Percentiles rank a stretch among this genome's conserved stretches.
These are phyloP conservation scores for Ganoderma multipileum DNA, from an alignment of 1,284 basidiomycete species.

Conservation along the genomic window DNA sequence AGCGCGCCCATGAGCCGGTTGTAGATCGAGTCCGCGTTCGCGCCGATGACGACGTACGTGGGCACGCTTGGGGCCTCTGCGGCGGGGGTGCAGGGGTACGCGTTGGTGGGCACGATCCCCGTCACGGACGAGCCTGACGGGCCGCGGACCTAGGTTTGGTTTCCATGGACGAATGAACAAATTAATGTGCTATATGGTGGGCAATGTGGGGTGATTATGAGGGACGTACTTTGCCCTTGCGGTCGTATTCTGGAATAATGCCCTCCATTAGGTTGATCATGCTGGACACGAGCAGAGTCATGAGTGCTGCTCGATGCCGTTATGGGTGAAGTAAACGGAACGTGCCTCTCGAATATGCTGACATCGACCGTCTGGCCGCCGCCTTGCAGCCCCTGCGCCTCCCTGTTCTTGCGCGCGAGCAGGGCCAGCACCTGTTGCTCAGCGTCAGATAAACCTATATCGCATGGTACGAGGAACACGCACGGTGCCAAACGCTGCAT, in stretches of 20 bases:
- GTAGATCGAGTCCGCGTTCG: constrained; percentile 75
- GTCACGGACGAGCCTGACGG: constrained; percentile 77
- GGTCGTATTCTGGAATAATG: constrained; percentile 77
- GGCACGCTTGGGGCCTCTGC: constrained; percentile 48
- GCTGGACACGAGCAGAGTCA: constrained; percentile 40
- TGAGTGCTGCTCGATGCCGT: constrained; percentile 13
- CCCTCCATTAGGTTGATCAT: constrained; percentile 82
- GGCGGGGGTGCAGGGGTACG: constrained; percentile 66
- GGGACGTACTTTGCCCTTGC: constrained; percentile 61
- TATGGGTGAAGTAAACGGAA: constrained; percentile 1
- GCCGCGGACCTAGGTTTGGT: constrained; percentile 56
- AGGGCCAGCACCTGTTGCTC: constrained; percentile 70
- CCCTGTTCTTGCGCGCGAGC: constrained; percentile 54
- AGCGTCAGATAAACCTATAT: background rate
- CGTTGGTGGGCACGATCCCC: constrained; percentile 76
- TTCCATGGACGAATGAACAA: background rate
- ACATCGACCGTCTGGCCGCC: constrained; percentile 72
- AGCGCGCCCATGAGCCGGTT: constrained; percentile 67
- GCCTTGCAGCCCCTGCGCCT: constrained; percentile 43
- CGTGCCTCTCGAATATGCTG: constrained; percentile 73
- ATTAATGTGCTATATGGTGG: background rate
- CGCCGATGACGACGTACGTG: constrained; percentile 71
- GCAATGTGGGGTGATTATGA: background rate
- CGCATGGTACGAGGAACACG: constrained; percentile 28
- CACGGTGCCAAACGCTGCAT: constrained; percentile 77